A percentile compares a stretch with the other conserved stretches of the same genome.
These are phyloP conservation scores for Corchorus olitorius DNA, from an alignment of 345 rosid genomes.

Conservation along the genomic window DNA sequence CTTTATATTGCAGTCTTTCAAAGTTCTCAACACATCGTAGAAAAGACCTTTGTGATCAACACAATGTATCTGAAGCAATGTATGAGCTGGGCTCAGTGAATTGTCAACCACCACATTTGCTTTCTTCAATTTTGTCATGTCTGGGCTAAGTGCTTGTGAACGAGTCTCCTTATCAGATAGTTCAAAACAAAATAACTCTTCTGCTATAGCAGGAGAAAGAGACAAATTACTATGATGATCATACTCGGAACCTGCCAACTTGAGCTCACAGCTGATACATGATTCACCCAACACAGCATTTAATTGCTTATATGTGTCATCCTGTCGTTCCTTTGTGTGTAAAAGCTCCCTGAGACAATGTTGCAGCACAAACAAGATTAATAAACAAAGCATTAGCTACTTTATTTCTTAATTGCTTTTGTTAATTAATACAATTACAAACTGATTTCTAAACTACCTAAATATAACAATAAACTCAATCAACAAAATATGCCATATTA, in stretches of 20 bases:
- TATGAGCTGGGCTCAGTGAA: constrained; percentile 73
- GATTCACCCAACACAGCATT: constrained; percentile 68
- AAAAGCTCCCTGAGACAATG: constrained; percentile 63
- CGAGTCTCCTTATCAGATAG: constrained; percentile 51
- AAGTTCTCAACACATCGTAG: constrained; percentile 76
- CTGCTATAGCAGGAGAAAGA: constrained; percentile 55
- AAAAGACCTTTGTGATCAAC: constrained; percentile 80
- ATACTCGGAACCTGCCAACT: constrained; percentile 69
- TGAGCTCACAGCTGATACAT: constrained; percentile 79
- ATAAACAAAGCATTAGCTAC: background rate
- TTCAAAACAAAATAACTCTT: constrained; percentile 57
- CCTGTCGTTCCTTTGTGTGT: constrained; percentile 60
- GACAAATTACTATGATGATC: constrained; percentile 55
- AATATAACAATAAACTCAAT: constrained; percentile 5
- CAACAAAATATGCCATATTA: background rate
- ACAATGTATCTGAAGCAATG: constrained; percentile 70
- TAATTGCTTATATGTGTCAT: constrained; percentile 60
- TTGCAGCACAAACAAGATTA: constrained; percentile 8
- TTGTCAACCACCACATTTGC: constrained; percentile 62
- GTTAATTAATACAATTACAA: background rate
- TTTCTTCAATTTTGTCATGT: constrained; percentile 58
- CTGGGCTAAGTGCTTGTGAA: constrained; percentile 62
- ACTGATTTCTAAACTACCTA: background rate
- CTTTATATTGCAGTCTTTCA: constrained; percentile 80
- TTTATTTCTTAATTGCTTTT: background rate